Evolutionary conservation across 2,329 filamentous ascomycete species (phyloP), one percentile per base, ranked within the genome.

Genomic region (Emergomyces orientalis): DNA sequence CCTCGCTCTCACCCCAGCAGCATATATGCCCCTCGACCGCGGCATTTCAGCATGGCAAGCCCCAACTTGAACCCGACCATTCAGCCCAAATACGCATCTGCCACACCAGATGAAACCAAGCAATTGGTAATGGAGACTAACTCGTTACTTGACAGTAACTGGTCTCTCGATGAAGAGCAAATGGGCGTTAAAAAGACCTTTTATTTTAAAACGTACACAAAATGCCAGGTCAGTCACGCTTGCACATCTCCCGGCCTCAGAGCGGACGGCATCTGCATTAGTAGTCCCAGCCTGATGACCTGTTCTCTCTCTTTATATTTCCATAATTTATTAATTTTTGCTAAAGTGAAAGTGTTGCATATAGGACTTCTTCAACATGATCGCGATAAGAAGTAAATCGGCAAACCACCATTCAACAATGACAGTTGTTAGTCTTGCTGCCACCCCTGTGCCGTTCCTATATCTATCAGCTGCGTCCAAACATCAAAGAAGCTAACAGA

Each of bases 121-220:
- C 56, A 59, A 59, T 47, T 59, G 41, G 56, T n/a, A 45, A 25
- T 66, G 2, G 68, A 67, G 11, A 65, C 73, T 47, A 61, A 71
- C 45, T 59, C 64, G 9, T 63, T 76, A 51, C 66, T 70, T 43
- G 63, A 68, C 43, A 66, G 71, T 25, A 72, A 71, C 45, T 77
- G 75, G 75, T 65, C 60, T 7, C 63, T 76, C 59, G 74, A 75
- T 61, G 66, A 68, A 25, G 71, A 73, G 6, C 69, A 70, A 6
- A 71, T 69, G 68, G 74, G 74, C 1, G 60, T 77, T 8, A 68
- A 67, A 25, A 77, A 76, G 67, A 76, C 74, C 14, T 77, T 71
- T 65, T 70, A 73, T 67, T 77, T 77, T 62, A 72, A 71, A 61
- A 72, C 70, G 3, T 77, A 76, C 64, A 75, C 75, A 39, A 77